Percentiles rank a stretch among this genome's conserved stretches.
These are phyloP conservation scores for Akanthomyces muscarius DNA, from an alignment of 2,329 filamentous ascomycete species.

Conservation along the genomic window DNA sequence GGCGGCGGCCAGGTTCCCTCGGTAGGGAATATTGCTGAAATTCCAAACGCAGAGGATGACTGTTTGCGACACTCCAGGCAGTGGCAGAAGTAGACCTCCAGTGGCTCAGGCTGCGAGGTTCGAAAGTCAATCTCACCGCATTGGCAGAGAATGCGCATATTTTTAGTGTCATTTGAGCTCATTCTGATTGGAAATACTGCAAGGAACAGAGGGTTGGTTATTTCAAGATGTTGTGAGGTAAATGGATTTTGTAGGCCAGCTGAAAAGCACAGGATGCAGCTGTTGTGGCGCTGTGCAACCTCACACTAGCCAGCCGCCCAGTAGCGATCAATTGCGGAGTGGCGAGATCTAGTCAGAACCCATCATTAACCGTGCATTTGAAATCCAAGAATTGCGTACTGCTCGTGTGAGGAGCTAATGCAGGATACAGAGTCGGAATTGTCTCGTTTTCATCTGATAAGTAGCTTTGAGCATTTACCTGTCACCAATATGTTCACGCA, in stretches of 20 bases:
- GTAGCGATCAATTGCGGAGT: background rate
- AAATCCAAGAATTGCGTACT: background rate
- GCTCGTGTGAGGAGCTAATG: background rate
- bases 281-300: background rate
- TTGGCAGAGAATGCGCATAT: slow-evolving; percentile 32
- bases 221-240: background rate
- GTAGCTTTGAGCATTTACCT: background rate
- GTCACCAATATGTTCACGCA: too few species aligned
- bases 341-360: background rate
- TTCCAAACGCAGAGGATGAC: slow-evolving; percentile 43
- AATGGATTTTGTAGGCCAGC: background rate
- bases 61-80: slow-evolving; percentile 44
- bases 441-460: background rate
- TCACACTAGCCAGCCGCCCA: background rate
- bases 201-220: background rate
- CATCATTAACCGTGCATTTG: background rate
- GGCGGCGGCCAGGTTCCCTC: slow-evolving; percentile 39
- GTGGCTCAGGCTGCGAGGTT: slow-evolving; percentile 32
- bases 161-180: background rate
- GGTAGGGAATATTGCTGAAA: slow-evolving; percentile 40
- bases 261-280: background rate
- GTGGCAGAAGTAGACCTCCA: slow-evolving; percentile 42
- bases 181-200: background rate
- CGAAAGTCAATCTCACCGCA: slow-evolving; percentile 37
- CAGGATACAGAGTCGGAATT: too few species aligned